Percentiles rank a stretch among this genome's conserved stretches.
Conservation (phyloP, 192 early-diverging fungal species). For the Chytriomyces sp. region DNA sequence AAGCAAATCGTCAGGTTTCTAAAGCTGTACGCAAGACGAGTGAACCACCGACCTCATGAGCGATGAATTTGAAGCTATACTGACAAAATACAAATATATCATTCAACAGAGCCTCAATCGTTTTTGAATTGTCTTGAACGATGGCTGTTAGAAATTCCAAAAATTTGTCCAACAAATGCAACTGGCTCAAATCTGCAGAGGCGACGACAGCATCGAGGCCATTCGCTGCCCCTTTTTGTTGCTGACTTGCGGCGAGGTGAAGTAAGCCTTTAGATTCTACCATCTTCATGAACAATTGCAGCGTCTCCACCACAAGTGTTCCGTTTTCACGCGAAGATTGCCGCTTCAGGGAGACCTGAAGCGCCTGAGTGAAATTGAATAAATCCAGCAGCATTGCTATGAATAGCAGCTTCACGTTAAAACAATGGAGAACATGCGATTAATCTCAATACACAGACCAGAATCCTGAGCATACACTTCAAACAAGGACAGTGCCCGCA, state of each 20-base stretch:
- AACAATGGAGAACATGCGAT: background rate
- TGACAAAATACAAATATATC: slow-evolving; percentile 17
- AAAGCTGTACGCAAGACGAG: background rate
- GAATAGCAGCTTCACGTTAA: background rate
- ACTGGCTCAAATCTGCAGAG: background rate
- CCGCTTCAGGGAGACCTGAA: slow-evolving; percentile 17
- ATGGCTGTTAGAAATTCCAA: slow-evolving; percentile 16
- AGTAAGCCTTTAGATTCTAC: slow-evolving; percentile 11
- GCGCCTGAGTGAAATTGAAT: slow-evolving; percentile 29
- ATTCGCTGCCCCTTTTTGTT: too few relatives aligned
- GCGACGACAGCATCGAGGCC: background rate
- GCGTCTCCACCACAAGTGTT: slow-evolving; percentile 17
- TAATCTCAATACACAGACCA: background rate
- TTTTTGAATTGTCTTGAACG: slow-evolving; percentile 24
- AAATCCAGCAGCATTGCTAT: slow-evolving; percentile 26
- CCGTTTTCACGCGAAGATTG: slow-evolving; percentile 26
- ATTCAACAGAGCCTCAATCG: slow-evolving; percentile 22
- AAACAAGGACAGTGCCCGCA: background rate
- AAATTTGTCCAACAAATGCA: slow-evolving; percentile 27
- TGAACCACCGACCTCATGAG: slow-evolving; percentile 17
- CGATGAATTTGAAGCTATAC: slow-evolving; percentile 14
- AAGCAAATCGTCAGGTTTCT: too few relatives aligned
- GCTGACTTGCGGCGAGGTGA: background rate
- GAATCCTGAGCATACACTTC: slow-evolving; percentile 20
- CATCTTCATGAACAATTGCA: slow-evolving; percentile 29